These are phyloP conservation scores for Tuber indicum DNA, from an alignment of 495 filamentous ascomycete genomes.

Conservation along the genomic window DNA sequence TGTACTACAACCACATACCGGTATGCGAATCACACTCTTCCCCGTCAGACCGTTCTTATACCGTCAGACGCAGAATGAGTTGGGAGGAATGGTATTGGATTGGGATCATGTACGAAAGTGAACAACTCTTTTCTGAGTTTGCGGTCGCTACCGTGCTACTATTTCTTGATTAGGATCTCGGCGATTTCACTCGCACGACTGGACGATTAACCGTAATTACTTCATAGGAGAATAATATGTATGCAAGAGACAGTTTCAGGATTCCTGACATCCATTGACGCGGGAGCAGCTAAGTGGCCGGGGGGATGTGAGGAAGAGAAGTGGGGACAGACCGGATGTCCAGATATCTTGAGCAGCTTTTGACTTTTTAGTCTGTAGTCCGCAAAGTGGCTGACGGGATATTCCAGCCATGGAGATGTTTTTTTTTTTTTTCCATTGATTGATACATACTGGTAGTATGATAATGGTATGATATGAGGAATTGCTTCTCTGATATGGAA, in stretches of 20 bases:
- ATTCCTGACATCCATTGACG: constrained; percentile 14
- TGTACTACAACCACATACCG: constrained; percentile 83
- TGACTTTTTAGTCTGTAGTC: constrained; percentile 71
- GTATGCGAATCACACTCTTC: constrained; percentile 55
- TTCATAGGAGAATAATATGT: constrained; percentile 74
- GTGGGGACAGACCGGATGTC: constrained; percentile 57
- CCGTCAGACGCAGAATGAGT: background rate
- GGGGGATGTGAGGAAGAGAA: constrained; percentile 13
- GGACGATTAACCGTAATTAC: constrained; percentile 69
- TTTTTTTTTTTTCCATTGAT: background rate
- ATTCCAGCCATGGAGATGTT: constrained; percentile 49
- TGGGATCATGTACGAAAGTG: constrained; percentile 53
- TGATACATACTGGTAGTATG: constrained; percentile 13
- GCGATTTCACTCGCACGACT: constrained; percentile 61
- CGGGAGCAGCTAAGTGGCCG: background rate
- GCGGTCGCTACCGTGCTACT: constrained; percentile 67
- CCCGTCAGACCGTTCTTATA: background rate
- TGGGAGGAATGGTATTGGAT: constrained; percentile 16
- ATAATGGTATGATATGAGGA: constrained; percentile 12
- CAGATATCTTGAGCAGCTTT: constrained; percentile 79
- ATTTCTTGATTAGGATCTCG: constrained; percentile 65
- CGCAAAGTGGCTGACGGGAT: constrained; percentile 75
- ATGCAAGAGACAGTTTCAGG: constrained; percentile 56
- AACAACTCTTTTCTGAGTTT: constrained; percentile 83
- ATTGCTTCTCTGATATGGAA: background rate